Evolutionary conservation across 306 rosid species (phyloP), one percentile per base, ranked within the genome.

Genomic region (Vigna hirtella): DNA sequence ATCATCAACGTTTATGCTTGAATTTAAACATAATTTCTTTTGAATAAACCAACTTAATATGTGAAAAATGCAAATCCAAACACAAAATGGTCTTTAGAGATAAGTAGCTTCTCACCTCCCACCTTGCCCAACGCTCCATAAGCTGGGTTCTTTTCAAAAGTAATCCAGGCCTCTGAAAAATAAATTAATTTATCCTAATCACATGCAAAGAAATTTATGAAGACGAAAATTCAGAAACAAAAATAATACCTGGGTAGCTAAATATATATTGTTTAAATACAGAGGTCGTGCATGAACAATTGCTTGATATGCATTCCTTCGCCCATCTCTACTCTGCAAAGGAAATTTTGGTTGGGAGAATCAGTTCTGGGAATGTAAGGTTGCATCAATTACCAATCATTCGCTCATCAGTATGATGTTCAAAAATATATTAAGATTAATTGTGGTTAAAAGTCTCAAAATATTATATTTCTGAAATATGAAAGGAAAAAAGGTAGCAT

Each of bases 121-220:
- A 89, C 87, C 98, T 91, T n/a, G 94, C 97, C 99, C 99, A 95
- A 57, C 97, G 90, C 85, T 95, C 99, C 98, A 87, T 95, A 73
- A 95, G 98, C 76, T 95, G 97, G 77, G 89, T 93, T 91, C 98
- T 93, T 84, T 91, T 91, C 55, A 95, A 68, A 82, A 95, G 94
- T 91, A 91, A 96, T 58, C 91, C 98, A 4, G 99, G 99, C 78
- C 93, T 91, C 99, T 95, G 81, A 84, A 77, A 76, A 81, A 76
- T 51, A 72, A 70, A 66, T 17, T 36, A 71, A 17, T 51, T 56
- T 14, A 76, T 76, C 63, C 24, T 66, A 38, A 62, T 49, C 64
- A 30, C 28, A 79, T 43, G 71, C 15, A 61, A 38, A 67, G 38
- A 64, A 15, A 62, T n/a, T 51, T 17, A 55, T 2, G 4, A 55